These are phyloP conservation scores for Pleurotus tuoliensis DNA, from an alignment of 768 basidiomycete genomes.

Conservation along the genomic window DNA sequence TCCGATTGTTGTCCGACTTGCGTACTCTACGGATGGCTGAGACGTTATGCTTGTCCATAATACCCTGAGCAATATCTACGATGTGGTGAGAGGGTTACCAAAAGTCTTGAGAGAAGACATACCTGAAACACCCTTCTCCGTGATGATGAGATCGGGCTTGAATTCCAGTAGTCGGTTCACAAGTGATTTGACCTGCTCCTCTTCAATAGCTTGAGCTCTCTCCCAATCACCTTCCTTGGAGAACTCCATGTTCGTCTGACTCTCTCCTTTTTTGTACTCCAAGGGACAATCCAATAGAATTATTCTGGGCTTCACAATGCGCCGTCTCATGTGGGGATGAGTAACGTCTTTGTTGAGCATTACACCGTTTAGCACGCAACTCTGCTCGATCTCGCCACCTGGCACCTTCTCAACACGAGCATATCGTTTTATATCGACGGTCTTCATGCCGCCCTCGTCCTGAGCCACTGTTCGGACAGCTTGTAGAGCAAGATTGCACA, in stretches of 20 bases:
- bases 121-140: conserved; percentile 98
- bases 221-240: conserved; percentile 93
- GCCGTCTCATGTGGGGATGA: conserved; percentile 91
- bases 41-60: conserved; percentile 82
- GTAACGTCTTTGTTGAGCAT: conserved; percentile 99
- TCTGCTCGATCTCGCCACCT: conserved; percentile 95
- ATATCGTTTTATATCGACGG: conserved; percentile 97
- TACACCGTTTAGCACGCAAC: conserved; percentile 80
- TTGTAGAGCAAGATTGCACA: conserved; percentile 92
- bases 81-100: neutral
- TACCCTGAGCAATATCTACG: conserved; percentile 88
- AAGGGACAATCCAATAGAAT: conserved; percentile 90
- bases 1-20: conserved; percentile 98
- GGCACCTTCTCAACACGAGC: conserved; percentile 97
- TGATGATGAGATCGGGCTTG: conserved; percentile 92
- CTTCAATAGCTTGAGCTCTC: conserved; percentile 89
- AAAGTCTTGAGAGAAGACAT: conserved; percentile 21
- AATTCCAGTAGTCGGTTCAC: conserved; percentile 86
- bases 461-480: conserved; percentile 87
- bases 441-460: conserved; percentile 72
- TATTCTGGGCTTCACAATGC: conserved; percentile 87
- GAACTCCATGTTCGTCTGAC: conserved; percentile 98
- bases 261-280: conserved; percentile 99
- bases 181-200: conserved; percentile 90
- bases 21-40: conserved; percentile 96